Base-by-base conservation (phyloP, 1,284 basidiomycete genomes). In the Taiwanofungus camphoratus region DNA sequence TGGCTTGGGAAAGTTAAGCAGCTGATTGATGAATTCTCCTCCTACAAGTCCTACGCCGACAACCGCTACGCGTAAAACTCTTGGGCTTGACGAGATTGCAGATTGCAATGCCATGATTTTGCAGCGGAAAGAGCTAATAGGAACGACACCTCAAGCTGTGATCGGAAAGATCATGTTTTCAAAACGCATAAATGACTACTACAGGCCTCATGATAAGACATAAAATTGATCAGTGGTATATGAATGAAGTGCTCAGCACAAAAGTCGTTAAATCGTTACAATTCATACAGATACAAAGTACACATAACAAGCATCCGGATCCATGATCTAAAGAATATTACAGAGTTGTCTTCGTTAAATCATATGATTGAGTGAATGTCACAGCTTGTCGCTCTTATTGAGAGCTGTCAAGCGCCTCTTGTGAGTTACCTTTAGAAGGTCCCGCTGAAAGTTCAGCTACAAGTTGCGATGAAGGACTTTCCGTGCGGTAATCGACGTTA, bases 31-130 rank as follows among this genome's bases (percentile, higher is more conserved):
- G 55, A 95, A 79, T 60, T 92, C 88, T 34, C 77, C 73, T 35
- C 93, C 93, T 38, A 96, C 93, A 44, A 92, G 84, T 11, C 92
- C 92, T 34, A 90, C 76, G 48, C 92, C 92, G 47, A 95, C 72
- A 50, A 94, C 74, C 36, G 89, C 88, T 44, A 94, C 77, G 42
- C 74, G 66, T 48, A 82, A 60, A 33, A 52, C 21, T 21, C 27
- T 45, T 2, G 43, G 43, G 18, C 47, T 45, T 2, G 42, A 24
- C 6, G 43, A 45, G 3, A 42, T 34, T 5, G 36, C 9, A 12
- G 36, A 24, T 38, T 47, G 41, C n/a, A 29, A 16, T 11, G 39
- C 36, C 41, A 42, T 46, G n/a, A 21, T 6, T 24, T 1, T 37
- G 16, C 12, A 21, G 26, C 26, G 26, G 13, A 27, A n/a, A n/a